These are phyloP conservation scores for Amphirosellinia nigrospora DNA, from an alignment of 495 filamentous ascomycete species.

Conservation along the genomic window DNA sequence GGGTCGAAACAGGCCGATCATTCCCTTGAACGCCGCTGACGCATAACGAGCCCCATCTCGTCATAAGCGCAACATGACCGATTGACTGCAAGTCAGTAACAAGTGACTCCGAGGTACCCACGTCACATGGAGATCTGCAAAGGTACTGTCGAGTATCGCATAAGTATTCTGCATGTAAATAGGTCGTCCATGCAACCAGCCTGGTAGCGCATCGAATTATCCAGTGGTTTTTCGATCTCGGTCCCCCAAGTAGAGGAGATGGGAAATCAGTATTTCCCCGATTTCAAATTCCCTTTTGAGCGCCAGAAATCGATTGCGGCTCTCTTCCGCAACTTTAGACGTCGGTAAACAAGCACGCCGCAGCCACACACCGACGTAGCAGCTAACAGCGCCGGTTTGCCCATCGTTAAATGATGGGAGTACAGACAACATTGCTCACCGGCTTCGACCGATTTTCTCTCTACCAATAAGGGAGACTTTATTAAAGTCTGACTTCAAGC, in stretches of 20 bases:
- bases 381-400: slow-evolving; percentile 32
- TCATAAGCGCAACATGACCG: neutral
- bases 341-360: slow-evolving; percentile 10
- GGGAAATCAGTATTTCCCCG: slow-evolving; percentile 41
- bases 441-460: neutral
- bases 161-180: neutral
- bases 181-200: slow-evolving; percentile 13
- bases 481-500: neutral
- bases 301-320: slow-evolving; percentile 43
- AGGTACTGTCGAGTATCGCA: neutral
- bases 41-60: neutral
- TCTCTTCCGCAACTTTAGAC: slow-evolving; percentile 36
- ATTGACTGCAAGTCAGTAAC: too few species aligned
- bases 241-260: slow-evolving; percentile 21
- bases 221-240: slow-evolving; percentile 16
- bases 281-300: slow-evolving; percentile 38
- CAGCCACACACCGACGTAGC: slow-evolving; percentile 39
- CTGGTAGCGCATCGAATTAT: slow-evolving; percentile 20
- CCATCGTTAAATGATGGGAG: slow-evolving; percentile 24
- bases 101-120: neutral
- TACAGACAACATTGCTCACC: neutral
- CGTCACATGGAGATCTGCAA: neutral
- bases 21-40: slow-evolving; percentile 18
- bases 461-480: neutral
- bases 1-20: slow-evolving; percentile 9